A percentile compares a stretch with the other conserved stretches of the same genome.
Evolutionary conservation across 331 rosid genomes (phyloP).

Genomic region (Quercus lobata): DNA sequence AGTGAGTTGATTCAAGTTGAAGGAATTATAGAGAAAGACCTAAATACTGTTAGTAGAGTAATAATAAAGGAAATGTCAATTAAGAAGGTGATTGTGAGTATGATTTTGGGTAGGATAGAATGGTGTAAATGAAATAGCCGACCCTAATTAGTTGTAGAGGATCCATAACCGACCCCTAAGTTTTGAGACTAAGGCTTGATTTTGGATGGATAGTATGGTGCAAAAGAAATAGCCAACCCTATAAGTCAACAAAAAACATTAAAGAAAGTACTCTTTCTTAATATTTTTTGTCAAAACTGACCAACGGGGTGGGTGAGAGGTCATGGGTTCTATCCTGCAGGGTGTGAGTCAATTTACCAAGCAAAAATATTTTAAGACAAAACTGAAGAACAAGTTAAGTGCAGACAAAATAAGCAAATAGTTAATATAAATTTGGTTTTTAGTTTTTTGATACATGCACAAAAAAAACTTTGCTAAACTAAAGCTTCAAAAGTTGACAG

Average conservation of each 20-base stretch:
- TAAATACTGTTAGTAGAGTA: too few relatives aligned
- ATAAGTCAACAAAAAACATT: background rate
- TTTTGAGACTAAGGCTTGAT: too few relatives aligned
- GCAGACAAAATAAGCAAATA: background rate
- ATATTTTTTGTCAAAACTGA: background rate
- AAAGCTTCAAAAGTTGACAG: background rate
- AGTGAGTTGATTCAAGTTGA: too few relatives aligned
- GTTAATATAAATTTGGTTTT: background rate
- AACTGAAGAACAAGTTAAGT: background rate
- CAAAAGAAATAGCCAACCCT: too few relatives aligned
- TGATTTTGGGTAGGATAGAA: too few relatives aligned
- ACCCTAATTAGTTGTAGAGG: too few relatives aligned
- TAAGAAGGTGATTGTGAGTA: too few relatives aligned
- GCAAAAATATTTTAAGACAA: background rate
- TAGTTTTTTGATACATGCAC: background rate
- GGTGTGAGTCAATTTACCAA: background rate
- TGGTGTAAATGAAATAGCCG: too few relatives aligned
- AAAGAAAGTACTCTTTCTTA: background rate
- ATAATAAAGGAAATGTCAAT: too few relatives aligned
- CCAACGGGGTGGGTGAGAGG: background rate
- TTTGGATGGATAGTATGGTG: too few relatives aligned
- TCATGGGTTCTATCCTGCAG: background rate
- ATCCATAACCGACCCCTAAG: too few relatives aligned
- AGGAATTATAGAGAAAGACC: too few relatives aligned
- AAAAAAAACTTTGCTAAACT: background rate